phyloP scores from a whole-genome alignment of 805 yeast species.

The Saccharomycopsis schoenii region DNA sequence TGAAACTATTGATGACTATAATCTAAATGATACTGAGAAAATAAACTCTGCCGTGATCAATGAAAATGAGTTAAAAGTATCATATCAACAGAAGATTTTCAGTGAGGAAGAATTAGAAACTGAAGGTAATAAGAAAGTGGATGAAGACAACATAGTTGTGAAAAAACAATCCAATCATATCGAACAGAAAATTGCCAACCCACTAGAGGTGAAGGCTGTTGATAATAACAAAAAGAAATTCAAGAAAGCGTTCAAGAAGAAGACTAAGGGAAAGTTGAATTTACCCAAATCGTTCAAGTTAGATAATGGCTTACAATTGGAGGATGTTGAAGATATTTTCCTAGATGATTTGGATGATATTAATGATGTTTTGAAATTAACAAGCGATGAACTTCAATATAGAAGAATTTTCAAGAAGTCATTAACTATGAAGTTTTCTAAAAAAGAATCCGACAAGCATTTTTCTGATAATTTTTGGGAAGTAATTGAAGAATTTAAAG shows the following conservation, averaged over 20 bases:
- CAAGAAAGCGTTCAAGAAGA: conserved; percentile 6
- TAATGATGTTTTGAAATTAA: conserved; percentile 18
- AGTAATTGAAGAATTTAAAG: conserved; percentile 16
- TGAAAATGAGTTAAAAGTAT: conserved; percentile 7
- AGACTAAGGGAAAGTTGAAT: conserved; percentile 5
- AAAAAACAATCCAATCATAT: neutral
- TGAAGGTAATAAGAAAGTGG: neutral
- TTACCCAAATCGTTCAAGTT: neutral
- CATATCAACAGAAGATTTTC: conserved; percentile 18
- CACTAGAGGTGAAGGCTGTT: conserved; percentile 8
- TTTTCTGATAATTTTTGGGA: conserved; percentile 14
- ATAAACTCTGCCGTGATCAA: neutral
- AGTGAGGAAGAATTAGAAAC: neutral
- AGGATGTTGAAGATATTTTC: neutral
- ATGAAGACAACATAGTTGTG: neutral
- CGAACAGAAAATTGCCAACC: conserved; percentile 1
- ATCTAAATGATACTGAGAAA: neutral
- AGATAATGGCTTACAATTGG: neutral
- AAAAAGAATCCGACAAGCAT: conserved; percentile 7
- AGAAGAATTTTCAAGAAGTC: conserved; percentile 12
- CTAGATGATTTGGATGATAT: conserved; percentile 6
- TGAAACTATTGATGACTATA: neutral
- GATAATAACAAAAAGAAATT: conserved; percentile 12
- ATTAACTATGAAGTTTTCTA: conserved; percentile 7
- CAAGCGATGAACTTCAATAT: conserved; percentile 7